phyloP scores from a whole-genome alignment of 2,329 filamentous ascomycete species.

The Tothia fuscella region DNA sequence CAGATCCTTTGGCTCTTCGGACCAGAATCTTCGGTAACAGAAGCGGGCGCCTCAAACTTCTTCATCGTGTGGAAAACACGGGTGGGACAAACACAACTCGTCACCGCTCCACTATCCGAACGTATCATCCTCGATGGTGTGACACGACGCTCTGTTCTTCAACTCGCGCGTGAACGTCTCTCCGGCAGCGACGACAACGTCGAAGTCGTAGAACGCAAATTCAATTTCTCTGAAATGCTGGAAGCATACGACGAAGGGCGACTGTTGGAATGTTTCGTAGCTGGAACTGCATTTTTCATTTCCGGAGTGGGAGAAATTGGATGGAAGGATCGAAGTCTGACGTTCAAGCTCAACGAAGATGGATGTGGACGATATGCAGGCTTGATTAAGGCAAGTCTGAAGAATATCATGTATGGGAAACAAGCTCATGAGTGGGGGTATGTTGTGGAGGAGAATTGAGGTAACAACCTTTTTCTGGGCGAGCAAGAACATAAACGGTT shows the following conservation, averaged over 20 bases:
- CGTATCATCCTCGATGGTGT: constrained; percentile 80
- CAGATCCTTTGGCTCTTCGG: constrained; percentile 95
- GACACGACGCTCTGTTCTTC: constrained; percentile 68
- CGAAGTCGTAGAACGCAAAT: constrained; percentile 70
- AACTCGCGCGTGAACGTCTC: constrained; percentile 56
- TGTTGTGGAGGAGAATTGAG: constrained; percentile 29
- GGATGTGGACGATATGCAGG: constrained; percentile 31
- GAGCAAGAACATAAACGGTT: too few species aligned
- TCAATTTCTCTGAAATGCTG: constrained; percentile 67
- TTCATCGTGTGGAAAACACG: constrained; percentile 69
- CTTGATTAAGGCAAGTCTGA: constrained; percentile 33
- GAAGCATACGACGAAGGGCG: constrained; percentile 63
- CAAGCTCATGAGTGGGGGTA: constrained; percentile 36
- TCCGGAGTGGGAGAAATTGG: constrained; percentile 34
- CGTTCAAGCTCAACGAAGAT: constrained; percentile 29
- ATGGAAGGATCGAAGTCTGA: constrained; percentile 32
- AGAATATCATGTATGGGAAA: constrained; percentile 38
- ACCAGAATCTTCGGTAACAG: constrained; percentile 57
- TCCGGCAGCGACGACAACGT: too few species aligned
- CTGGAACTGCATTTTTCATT: constrained; percentile 61
- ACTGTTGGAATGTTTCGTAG: constrained; percentile 72
- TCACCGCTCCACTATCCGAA: constrained; percentile 75
- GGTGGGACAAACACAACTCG: constrained; percentile 49
- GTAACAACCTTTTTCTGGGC: too few species aligned
- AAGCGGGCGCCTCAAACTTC: constrained; percentile 87